Evolutionary conservation across 2,329 filamentous ascomycete species (phyloP).

Genomic region (Colletotrichum coccodes): DNA sequence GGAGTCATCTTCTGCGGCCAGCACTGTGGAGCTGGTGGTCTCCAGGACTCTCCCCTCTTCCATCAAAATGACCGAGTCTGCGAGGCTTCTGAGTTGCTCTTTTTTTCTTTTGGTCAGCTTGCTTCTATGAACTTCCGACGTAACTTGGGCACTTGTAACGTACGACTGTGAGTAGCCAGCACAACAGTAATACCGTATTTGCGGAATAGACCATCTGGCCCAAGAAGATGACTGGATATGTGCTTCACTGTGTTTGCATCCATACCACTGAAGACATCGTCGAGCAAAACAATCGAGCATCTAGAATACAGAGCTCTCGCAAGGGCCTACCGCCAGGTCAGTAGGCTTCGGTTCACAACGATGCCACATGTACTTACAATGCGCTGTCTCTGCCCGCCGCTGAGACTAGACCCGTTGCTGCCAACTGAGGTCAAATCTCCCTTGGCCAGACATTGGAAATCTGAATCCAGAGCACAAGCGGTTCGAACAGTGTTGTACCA

Average conservation of each 20-base stretch:
- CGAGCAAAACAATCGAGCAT: background rate
- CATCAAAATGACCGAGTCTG: background rate
- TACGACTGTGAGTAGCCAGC: background rate
- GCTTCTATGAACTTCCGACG: background rate
- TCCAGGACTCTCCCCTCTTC: background rate
- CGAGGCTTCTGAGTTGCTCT: background rate
- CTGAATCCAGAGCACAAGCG: constrained; percentile 11
- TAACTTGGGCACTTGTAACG: background rate
- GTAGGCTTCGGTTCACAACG: background rate
- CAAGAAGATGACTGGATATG: background rate
- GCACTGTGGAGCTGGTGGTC: background rate
- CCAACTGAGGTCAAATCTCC: constrained; percentile 3
- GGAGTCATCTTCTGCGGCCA: background rate
- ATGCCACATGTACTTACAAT: constrained; percentile 9
- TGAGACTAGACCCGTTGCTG: constrained; percentile 10
- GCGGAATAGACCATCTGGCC: background rate
- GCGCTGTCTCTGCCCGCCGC: constrained; percentile 22
- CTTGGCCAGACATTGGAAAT: background rate
- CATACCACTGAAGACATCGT: background rate
- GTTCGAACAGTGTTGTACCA: constrained; percentile 7
- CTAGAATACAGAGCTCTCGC: background rate
- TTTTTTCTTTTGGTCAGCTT: background rate
- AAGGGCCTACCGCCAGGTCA: background rate
- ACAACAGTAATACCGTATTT: background rate
- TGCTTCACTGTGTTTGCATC: background rate